Percentiles rank a stretch among this genome's conserved stretches.
These are phyloP conservation scores for Spatholobus suberectus DNA, from an alignment of 306 rosid genomes.

Conservation along the genomic window DNA sequence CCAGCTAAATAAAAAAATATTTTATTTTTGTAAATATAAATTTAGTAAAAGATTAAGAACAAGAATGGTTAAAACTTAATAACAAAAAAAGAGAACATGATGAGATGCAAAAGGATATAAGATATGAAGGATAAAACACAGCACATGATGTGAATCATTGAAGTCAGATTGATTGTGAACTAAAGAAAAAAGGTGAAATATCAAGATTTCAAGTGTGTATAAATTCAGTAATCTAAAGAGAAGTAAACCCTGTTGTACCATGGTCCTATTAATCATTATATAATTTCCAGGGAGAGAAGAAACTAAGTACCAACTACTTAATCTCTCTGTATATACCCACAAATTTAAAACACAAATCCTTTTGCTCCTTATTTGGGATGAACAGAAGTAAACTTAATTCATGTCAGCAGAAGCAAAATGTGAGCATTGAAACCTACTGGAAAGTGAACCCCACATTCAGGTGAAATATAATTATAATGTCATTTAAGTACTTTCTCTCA, in stretches of 20 bases:
- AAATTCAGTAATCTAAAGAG: background rate
- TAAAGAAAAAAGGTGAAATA: background rate
- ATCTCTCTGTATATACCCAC: background rate
- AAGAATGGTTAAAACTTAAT: background rate
- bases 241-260: background rate
- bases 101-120: background rate
- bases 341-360: background rate
- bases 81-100: background rate
- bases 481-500: background rate
- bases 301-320: background rate
- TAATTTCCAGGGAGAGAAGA: background rate
- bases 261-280: background rate
- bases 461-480: background rate
- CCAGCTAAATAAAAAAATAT: background rate
- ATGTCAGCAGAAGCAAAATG: background rate
- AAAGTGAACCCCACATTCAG: background rate
- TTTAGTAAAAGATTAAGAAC: background rate
- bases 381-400: background rate
- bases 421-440: background rate
- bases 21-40: background rate
- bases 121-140: background rate
- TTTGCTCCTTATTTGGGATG: slow-evolving; percentile 2
- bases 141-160: background rate
- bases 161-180: background rate
- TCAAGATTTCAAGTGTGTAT: background rate